A percentile compares a stretch with the other conserved stretches of the same genome.
Conservation (phyloP, 345 rosid species). For the Sapria himalayana region DNA sequence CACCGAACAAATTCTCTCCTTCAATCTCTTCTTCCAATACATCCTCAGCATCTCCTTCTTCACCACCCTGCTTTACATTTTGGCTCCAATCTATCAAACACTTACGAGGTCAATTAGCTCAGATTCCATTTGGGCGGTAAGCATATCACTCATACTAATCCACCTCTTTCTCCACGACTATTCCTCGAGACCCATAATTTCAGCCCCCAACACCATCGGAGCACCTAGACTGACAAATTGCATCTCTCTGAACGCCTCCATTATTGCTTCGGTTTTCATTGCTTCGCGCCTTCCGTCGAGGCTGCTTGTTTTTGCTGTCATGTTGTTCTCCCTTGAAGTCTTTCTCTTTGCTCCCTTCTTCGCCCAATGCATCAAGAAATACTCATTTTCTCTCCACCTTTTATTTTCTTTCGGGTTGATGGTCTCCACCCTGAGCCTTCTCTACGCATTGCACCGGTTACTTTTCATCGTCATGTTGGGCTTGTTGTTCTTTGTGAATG, state of each 20-base stretch:
- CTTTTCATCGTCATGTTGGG: constrained; percentile 35
- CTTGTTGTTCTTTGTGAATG: constrained; percentile 41
- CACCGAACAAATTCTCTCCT: constrained; percentile 61
- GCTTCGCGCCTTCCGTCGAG: constrained; percentile 85
- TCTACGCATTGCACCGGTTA: constrained; percentile 31
- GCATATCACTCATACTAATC: constrained; percentile 39
- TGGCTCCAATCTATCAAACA: constrained; percentile 80
- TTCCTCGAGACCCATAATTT: constrained; percentile 46
- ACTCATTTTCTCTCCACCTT: constrained; percentile 44
- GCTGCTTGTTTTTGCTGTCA: constrained; percentile 54
- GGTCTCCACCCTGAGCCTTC: constrained; percentile 30
- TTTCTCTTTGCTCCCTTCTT: constrained; percentile 79
- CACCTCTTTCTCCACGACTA: constrained; percentile 91
- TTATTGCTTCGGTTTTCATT: constrained; percentile 63
- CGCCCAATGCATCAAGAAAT: constrained; percentile 54
- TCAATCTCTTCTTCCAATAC: constrained; percentile 42
- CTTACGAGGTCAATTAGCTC: constrained; percentile 79
- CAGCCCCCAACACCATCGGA: constrained; percentile 44
- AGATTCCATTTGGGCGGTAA: constrained; percentile 71
- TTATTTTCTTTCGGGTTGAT: constrained; percentile 34
- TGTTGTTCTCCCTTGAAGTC: constrained; percentile 72
- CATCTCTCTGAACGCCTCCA: constrained; percentile 64
- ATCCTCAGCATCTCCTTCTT: constrained; percentile 49
- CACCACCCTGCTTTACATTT: constrained; percentile 39
- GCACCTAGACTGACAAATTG: constrained; percentile 53